Evolutionary conservation across 176 grass and related monocot species (phyloP).

Genomic region (Musa acuminata): DNA sequence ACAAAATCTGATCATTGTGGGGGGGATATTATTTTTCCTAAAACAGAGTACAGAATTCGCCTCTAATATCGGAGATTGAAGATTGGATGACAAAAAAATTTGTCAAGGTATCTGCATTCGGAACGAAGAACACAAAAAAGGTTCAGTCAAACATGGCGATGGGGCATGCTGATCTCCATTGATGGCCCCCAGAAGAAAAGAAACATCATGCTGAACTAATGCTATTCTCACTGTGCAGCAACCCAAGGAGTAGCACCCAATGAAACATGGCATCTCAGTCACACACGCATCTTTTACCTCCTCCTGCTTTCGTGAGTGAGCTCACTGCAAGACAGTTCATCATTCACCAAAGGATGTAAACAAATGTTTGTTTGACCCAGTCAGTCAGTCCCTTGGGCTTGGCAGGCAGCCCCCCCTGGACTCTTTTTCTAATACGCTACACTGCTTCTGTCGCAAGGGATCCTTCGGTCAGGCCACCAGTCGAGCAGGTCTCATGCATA

Average conservation of each 20-base stretch:
- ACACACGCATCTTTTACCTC: not conserved
- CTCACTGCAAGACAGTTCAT: slow-evolving; percentile 1
- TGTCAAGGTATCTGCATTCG: not conserved
- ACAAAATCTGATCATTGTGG: too few relatives aligned
- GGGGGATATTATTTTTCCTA: too few relatives aligned
- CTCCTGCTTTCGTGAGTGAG: slow-evolving; percentile 14
- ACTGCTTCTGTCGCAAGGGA: not conserved
- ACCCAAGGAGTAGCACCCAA: not conserved
- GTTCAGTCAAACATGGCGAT: not conserved
- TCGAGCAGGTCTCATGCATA: slow-evolving; percentile 9
- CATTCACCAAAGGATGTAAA: slow-evolving; percentile 23
- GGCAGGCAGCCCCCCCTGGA: too few relatives aligned
- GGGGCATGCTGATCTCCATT: not conserved
- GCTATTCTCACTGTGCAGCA: not conserved
- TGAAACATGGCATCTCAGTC: not conserved
- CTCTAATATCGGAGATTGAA: too few relatives aligned
- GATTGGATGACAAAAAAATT: too few relatives aligned
- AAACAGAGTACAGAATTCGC: too few relatives aligned
- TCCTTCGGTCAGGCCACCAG: not conserved
- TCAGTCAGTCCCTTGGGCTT: slow-evolving; percentile 1
- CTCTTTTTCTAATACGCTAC: not conserved
- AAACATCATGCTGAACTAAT: not conserved
- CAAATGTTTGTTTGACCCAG: slow-evolving; percentile 35
- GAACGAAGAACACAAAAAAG: not conserved
- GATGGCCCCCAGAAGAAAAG: not conserved